These are phyloP conservation scores for Plantago major DNA, from an alignment of 257 asterid species.

Conservation along the genomic window DNA sequence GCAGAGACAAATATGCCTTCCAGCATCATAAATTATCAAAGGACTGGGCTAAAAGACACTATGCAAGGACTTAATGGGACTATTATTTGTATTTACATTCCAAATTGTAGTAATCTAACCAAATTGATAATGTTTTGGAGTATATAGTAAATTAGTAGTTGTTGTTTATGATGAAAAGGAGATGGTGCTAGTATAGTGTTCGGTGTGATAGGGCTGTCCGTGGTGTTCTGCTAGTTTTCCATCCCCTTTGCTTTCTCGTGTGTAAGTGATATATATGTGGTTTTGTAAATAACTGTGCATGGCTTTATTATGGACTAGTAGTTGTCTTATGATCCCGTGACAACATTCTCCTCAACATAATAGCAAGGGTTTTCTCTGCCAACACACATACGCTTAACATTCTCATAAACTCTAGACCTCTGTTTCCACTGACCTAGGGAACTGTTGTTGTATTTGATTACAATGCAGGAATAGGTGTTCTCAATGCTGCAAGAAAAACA, in stretches of 20 bases:
- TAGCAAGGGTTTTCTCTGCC: too few species aligned
- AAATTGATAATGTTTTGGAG: neutral
- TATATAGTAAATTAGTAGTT: neutral
- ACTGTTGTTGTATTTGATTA: constrained; percentile 20
- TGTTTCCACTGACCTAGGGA: neutral
- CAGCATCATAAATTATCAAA: neutral
- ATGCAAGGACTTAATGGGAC: too few species aligned
- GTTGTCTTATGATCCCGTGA: too few species aligned
- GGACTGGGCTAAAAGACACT: neutral
- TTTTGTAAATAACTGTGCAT: too few species aligned
- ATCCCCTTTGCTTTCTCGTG: neutral
- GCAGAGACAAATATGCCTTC: neutral
- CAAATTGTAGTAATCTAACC: too few species aligned
- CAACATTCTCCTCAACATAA: too few species aligned
- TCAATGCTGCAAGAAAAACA: constrained; percentile 94
- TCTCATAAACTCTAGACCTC: neutral
- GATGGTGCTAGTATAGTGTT: neutral
- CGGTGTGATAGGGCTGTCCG: neutral
- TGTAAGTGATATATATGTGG: too few species aligned
- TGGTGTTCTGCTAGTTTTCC: neutral
- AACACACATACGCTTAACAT: too few species aligned
- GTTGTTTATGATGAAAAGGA: neutral
- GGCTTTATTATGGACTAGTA: too few species aligned
- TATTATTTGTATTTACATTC: too few species aligned
- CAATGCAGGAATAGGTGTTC: constrained; percentile 99